phyloP scores from a whole-genome alignment of 202 grass and related monocot species.

The Hordeum pubiflorum region DNA sequence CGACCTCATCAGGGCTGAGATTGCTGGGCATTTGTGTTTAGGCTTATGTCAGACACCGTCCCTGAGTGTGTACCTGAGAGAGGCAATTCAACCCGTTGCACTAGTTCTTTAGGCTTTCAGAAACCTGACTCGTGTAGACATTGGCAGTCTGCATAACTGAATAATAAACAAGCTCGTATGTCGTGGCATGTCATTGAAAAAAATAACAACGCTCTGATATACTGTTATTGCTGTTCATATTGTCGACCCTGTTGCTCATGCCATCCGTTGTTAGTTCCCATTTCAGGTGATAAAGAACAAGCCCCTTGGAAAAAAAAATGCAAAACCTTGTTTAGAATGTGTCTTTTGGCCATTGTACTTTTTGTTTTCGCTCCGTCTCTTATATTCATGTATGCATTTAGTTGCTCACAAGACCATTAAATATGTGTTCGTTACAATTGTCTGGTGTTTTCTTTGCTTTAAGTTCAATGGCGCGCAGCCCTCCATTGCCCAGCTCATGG shows the following conservation, averaged over 20 bases:
- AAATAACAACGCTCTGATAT: neutral
- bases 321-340: neutral
- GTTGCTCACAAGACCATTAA: neutral
- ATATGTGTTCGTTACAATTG: neutral
- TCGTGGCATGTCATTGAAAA: neutral
- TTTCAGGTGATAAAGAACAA: neutral
- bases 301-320: neutral
- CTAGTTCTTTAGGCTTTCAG: neutral
- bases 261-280: neutral
- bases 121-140: neutral
- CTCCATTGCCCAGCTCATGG: neutral
- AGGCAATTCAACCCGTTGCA: neutral
- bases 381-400: neutral
- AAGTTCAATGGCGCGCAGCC: neutral
- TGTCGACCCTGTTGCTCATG: neutral
- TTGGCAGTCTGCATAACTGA: neutral
- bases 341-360: neutral
- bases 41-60: neutral
- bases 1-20: neutral
- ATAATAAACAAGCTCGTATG: neutral
- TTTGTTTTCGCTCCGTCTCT: neutral
- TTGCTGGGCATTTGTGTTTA: neutral
- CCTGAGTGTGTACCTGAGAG: neutral
- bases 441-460: neutral
- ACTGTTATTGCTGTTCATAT: neutral